Evolutionary conservation across 1,284 basidiomycete species (phyloP).

Genomic region (Sporisorium sorghi): DNA sequence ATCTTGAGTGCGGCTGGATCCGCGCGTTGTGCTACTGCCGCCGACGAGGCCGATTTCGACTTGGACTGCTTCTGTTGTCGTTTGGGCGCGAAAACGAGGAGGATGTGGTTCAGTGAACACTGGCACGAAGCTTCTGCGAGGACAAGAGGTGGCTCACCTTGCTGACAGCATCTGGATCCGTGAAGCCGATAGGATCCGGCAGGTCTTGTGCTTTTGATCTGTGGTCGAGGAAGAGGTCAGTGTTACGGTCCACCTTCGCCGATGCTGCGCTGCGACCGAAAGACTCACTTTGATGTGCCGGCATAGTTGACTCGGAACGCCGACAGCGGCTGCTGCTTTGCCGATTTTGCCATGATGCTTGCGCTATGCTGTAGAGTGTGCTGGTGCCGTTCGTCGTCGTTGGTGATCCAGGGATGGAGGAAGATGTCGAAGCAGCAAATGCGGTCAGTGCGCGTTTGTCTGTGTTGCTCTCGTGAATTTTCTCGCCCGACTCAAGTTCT

Average conservation of each 20-base stretch:
- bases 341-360: constrained; percentile 22
- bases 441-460: constrained; percentile 33
- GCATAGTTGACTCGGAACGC: constrained; percentile 46
- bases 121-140: background rate
- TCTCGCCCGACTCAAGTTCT: constrained; percentile 29
- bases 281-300: constrained; percentile 39
- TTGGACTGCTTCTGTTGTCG: constrained; percentile 32
- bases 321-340: constrained; percentile 34
- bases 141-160: constrained; percentile 22
- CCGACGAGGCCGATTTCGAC: constrained; percentile 21
- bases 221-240: background rate
- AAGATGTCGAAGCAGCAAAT: background rate
- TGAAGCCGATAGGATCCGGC: constrained; percentile 39
- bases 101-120: background rate
- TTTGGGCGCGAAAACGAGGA: background rate
- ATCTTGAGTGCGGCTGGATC: constrained; percentile 60
- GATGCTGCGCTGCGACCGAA: background rate
- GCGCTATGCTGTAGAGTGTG: no score
- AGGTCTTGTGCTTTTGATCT: constrained; percentile 35
- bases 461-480: constrained; percentile 2
- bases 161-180: constrained; percentile 34
- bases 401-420: constrained; percentile 4
- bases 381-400: background rate
- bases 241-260: background rate
- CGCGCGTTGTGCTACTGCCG: constrained; percentile 28